Evolutionary conservation across 352 stramenopile genomes (phyloP), one percentile per base, ranked within the genome.

Genomic region (Phytopythium helicoides): DNA sequence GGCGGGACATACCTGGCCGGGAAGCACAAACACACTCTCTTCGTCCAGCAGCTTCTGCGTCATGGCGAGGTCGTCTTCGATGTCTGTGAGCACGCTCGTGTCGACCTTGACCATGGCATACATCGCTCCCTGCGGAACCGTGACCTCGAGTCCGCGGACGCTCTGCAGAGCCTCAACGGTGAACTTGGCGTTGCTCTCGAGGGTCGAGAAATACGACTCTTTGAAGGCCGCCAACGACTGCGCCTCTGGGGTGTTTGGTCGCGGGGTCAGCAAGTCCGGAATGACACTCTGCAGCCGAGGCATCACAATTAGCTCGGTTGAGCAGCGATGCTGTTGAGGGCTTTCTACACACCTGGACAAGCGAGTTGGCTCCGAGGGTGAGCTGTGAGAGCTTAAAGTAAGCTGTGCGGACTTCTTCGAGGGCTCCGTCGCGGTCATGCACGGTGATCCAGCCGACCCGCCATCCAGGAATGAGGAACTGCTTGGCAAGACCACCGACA

Each of bases 401-500:
- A 15, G 91, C 95, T 6, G 73, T 81, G 35, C 93, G 81, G 1
- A 99, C 79, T 52, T 97, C 76, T 47, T 80, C 76, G 22, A 93
- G 45, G 25, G 87, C 56, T 25, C 89, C 54, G 56, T 89, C 78
- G 55, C 86, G 85, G 66, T 98, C 95, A 58, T 98, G 87, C 47
- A 99, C 92, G 46, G 96, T 81, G 47, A 98, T 61, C 95, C 96
- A 99, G 18, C 96, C 96, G 11, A 98, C 76, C 52, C 96, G 83
- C 92, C 94, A 98, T 18, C 96, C 96, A 18, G 96, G 94, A n/a
- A 98, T 80, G 19, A 98, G 66, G 63, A 97, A 99, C 58, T 98
- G 92, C 72, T 99, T 99, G 7, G 93, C 94, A 15, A 98, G 62
- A 16, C 89, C 88, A 37, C 85, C 71, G 26, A 94, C 68, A 7